A percentile compares a stretch with the other conserved stretches of the same genome.
phyloP scores from a whole-genome alignment of 2,329 filamentous ascomycete genomes.

The Aspergillus fischeri region DNA sequence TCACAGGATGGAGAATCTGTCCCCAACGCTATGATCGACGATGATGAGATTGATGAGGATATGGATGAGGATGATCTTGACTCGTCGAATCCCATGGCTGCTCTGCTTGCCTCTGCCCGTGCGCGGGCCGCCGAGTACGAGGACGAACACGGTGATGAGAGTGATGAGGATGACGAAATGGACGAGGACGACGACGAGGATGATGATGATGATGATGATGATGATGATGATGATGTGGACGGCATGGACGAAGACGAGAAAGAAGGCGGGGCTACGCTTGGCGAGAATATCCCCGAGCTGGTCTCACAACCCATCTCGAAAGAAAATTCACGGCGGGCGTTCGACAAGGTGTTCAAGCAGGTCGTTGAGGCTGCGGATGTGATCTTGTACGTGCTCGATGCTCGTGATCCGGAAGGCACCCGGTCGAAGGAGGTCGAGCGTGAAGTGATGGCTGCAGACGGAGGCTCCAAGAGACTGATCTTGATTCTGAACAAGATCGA shows the following conservation, averaged over 20 bases:
- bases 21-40: conserved; percentile 32
- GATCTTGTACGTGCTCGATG: conserved; percentile 87
- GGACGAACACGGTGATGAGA: conserved; percentile 45
- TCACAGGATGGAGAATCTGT: conserved; percentile 29
- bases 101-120: conserved; percentile 44
- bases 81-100: conserved; percentile 46
- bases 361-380: conserved; percentile 88
- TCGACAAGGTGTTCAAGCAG: conserved; percentile 94
- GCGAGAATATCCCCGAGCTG: conserved; percentile 47
- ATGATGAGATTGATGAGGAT: conserved; percentile 52
- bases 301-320: conserved; percentile 28
- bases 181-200: conserved; percentile 47
- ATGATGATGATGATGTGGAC: conserved; percentile 55
- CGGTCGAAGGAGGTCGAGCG: conserved; percentile 87
- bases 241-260: conserved; percentile 56
- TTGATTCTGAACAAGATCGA: conserved; percentile 96
- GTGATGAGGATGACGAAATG: conserved; percentile 50
- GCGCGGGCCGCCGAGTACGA: conserved; percentile 43
- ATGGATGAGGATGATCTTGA: conserved; percentile 54
- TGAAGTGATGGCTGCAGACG: conserved; percentile 82
- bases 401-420: conserved; percentile 85
- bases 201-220: conserved; percentile 55
- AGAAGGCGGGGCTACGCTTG: conserved; percentile 49
- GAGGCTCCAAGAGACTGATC: conserved; percentile 80
- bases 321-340: conserved; percentile 75